Conservation (phyloP, 2,329 filamentous ascomycete genomes). For the Calonectria hongkongensis region DNA sequence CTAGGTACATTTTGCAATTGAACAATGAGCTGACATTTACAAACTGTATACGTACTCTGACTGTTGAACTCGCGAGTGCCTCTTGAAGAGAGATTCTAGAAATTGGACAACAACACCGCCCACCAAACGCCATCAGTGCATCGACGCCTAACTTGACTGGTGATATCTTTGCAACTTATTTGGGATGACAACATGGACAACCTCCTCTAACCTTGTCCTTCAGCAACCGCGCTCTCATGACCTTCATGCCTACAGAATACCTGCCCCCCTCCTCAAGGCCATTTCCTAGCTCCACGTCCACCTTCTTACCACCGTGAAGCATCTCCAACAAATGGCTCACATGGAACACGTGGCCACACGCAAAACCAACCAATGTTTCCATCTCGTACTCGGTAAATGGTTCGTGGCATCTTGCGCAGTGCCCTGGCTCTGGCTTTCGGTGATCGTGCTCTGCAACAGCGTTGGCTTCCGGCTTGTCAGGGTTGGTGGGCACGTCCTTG, state of each 20-base stretch:
- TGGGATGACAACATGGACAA: constrained; percentile 74
- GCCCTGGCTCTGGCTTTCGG: constrained; percentile 67
- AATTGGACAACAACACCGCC: constrained; percentile 29
- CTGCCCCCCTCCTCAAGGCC: constrained; percentile 66
- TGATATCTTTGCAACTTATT: constrained; percentile 42
- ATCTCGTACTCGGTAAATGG: constrained; percentile 77
- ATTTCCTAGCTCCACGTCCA: constrained; percentile 68
- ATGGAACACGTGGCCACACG: constrained; percentile 89
- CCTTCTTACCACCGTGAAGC: constrained; percentile 66
- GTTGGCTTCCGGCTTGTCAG: constrained; percentile 48
- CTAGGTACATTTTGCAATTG: constrained; percentile 51
- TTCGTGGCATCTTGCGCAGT: constrained; percentile 75
- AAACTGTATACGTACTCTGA: constrained; percentile 13
- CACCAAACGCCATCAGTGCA: constrained; percentile 42
- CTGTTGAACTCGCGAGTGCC: constrained; percentile 12
- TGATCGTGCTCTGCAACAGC: constrained; percentile 55
- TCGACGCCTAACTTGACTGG: constrained; percentile 33
- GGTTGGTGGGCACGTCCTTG: constrained; percentile 61
- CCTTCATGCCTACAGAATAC: constrained; percentile 87
- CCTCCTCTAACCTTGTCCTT: constrained; percentile 81
- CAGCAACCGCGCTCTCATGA: constrained; percentile 88
- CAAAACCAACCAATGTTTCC: constrained; percentile 86
- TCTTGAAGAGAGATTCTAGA: constrained; percentile 2
- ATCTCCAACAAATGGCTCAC: constrained; percentile 80
- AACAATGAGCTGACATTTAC: constrained; percentile 36